phyloP scores from a whole-genome alignment of 2,329 filamentous ascomycete genomes.

The Fonsecaea pedrosoi region DNA sequence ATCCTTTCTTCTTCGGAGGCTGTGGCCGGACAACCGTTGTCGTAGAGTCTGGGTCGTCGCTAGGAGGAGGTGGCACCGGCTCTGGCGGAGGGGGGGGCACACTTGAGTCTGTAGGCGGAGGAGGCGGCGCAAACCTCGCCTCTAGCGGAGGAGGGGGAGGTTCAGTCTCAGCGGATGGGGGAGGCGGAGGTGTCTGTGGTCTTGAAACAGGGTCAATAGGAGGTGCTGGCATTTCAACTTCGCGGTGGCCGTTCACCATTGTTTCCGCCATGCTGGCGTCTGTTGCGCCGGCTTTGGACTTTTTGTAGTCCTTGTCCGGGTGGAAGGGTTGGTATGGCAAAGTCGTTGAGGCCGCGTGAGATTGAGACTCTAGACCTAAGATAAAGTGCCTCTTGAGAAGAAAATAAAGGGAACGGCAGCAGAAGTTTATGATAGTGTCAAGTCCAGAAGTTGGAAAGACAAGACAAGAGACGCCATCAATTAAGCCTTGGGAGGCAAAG shows the following conservation, averaged over 20 bases:
- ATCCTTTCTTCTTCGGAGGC: slow-evolving; percentile 60
- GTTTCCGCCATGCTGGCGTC: slow-evolving; percentile 45
- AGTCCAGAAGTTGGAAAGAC: neutral
- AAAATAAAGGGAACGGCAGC: neutral
- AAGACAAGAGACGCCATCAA: neutral
- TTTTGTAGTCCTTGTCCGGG: neutral
- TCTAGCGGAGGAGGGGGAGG: slow-evolving; percentile 51
- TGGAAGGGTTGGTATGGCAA: neutral
- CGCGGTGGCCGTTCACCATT: slow-evolving; percentile 42
- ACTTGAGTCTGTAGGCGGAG: slow-evolving; percentile 48
- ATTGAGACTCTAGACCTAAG: neutral
- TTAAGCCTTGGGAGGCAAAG: neutral
- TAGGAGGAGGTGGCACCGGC: slow-evolving; percentile 48
- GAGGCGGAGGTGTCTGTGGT: slow-evolving; percentile 36
- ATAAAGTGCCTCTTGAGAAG: neutral
- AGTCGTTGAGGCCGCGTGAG: neutral
- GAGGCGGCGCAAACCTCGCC: slow-evolving; percentile 49
- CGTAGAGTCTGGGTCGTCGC: slow-evolving; percentile 46
- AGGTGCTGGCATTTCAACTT: slow-evolving; percentile 43
- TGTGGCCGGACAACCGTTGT: slow-evolving; percentile 54
- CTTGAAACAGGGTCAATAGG: slow-evolving; percentile 48
- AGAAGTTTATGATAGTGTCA: neutral
- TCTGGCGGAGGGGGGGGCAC: slow-evolving; percentile 50
- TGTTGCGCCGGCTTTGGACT: neutral
- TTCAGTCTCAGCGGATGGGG: slow-evolving; percentile 26